Evolutionary conservation across 2,329 filamentous ascomycete genomes (phyloP).

Genomic region (Coniochaeta sp.): DNA sequence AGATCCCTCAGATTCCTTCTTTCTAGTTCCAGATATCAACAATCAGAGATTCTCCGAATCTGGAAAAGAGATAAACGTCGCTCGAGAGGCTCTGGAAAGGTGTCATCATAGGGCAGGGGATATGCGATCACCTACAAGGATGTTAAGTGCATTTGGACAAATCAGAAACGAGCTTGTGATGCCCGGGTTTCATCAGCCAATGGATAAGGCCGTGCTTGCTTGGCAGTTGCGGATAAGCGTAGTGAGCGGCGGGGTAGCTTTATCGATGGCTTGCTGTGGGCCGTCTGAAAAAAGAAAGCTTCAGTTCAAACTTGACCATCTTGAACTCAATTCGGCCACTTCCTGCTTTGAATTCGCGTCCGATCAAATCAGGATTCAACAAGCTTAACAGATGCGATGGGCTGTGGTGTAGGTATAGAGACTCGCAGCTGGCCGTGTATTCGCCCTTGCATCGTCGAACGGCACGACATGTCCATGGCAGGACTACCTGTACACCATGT

Average conservation of each 20-base stretch:
- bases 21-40: no score
- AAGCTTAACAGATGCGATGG: no score
- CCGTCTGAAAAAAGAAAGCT: no score
- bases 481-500: no score
- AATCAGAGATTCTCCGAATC: background rate
- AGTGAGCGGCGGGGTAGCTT: conserved; percentile 7
- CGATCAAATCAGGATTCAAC: no score
- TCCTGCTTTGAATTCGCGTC: no score
- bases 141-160: conserved; percentile 7
- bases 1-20: no score
- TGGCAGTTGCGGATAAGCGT: conserved; percentile 2
- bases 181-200: conserved; percentile 8
- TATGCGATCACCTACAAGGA: conserved; percentile 11
- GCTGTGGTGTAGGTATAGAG: no score
- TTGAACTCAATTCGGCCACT: no score
- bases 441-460: no score
- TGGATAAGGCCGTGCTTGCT: conserved; percentile 6
- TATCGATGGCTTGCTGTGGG: background rate
- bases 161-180: conserved; percentile 5
- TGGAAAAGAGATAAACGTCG: conserved; percentile 8
- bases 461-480: background rate
- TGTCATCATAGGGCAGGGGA: conserved; percentile 13
- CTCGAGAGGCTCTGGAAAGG: background rate
- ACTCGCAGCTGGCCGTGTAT: no score
- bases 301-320: no score